These are phyloP conservation scores for Rhodosporidiobolus sp. DNA, from an alignment of 768 basidiomycete species.

Conservation along the genomic window DNA sequence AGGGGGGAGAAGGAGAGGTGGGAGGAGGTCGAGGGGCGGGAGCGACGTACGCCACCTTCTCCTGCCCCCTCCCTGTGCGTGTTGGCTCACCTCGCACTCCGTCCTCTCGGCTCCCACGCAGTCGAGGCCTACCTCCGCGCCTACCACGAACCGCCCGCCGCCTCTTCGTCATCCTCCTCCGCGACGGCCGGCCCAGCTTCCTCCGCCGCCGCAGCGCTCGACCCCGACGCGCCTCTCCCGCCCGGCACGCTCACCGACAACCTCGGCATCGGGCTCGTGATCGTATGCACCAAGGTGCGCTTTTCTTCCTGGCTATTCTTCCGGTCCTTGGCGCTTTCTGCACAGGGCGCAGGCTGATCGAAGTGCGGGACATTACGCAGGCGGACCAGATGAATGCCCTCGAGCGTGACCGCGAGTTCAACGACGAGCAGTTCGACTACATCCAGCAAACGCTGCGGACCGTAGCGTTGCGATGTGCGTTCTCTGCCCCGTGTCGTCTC, in stretches of 20 bases:
- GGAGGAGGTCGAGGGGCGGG: slow-evolving; percentile 66
- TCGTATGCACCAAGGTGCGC: slow-evolving; percentile 76
- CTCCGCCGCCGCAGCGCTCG: slow-evolving; percentile 2
- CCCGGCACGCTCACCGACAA: slow-evolving; percentile 85
- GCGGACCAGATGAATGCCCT: slow-evolving; percentile 41
- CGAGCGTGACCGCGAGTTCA: slow-evolving; percentile 44
- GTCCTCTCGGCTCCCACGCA: neutral
- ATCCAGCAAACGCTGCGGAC: slow-evolving; percentile 93
- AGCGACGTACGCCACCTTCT: slow-evolving; percentile 62
- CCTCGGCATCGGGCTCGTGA: slow-evolving; percentile 76
- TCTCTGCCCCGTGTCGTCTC: neutral
- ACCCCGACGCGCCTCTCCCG: slow-evolving; percentile 63
- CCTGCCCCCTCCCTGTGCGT: too few relatives aligned
- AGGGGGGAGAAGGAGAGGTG: slow-evolving; percentile 13
- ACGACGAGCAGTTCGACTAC: slow-evolving; percentile 91
- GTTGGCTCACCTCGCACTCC: too few relatives aligned
- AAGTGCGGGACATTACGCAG: slow-evolving; percentile 6
- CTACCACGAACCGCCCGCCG: slow-evolving; percentile 36
- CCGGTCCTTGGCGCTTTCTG: neutral
- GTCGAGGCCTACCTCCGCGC: slow-evolving; percentile 30
- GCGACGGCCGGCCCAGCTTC: slow-evolving; percentile 3
- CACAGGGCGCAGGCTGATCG: neutral
- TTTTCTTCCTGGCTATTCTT: neutral
- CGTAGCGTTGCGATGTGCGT: slow-evolving; percentile 84
- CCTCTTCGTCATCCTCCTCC: neutral